A percentile compares a stretch with the other conserved stretches of the same genome.
phyloP scores from a whole-genome alignment of 169 alveolate genomes.

The Cryptosporidium sp. region DNA sequence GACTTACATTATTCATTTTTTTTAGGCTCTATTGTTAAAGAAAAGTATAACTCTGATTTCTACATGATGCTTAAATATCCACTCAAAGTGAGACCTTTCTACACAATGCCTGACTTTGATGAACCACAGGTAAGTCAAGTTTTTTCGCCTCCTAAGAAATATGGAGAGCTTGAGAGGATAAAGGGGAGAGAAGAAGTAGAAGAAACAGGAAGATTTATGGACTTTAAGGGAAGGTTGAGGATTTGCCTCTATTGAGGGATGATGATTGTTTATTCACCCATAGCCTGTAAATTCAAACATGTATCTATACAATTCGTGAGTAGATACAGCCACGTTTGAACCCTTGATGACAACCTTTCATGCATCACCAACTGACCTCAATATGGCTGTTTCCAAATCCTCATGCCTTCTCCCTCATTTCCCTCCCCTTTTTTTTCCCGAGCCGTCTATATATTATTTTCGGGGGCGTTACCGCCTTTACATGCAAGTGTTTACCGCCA shows the following conservation, averaged over 20 bases:
- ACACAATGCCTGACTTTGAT: slow-evolving; percentile 96
- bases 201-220: not conserved
- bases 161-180: not conserved
- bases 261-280: slow-evolving; percentile 73
- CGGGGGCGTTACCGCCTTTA: not conserved
- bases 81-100: slow-evolving; percentile 96
- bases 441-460: not conserved
- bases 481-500: not conserved
- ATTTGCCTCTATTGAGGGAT: slow-evolving; percentile 43
- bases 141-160: not conserved
- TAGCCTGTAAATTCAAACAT: slow-evolving; percentile 62
- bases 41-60: slow-evolving; percentile 96
- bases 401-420: not conserved
- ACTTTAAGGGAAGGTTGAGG: not conserved
- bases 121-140: slow-evolving; percentile 87
- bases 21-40: slow-evolving; percentile 90
- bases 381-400: not conserved
- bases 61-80: slow-evolving; percentile 98
- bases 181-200: no score
- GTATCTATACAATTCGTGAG: not conserved
- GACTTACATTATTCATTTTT: not conserved
- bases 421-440: not conserved
- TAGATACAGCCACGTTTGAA: not conserved
- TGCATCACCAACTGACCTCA: slow-evolving; percentile 77
- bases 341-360: slow-evolving; percentile 59